phyloP scores from a whole-genome alignment of 805 yeast species.

The Monosporozyma solicola region DNA sequence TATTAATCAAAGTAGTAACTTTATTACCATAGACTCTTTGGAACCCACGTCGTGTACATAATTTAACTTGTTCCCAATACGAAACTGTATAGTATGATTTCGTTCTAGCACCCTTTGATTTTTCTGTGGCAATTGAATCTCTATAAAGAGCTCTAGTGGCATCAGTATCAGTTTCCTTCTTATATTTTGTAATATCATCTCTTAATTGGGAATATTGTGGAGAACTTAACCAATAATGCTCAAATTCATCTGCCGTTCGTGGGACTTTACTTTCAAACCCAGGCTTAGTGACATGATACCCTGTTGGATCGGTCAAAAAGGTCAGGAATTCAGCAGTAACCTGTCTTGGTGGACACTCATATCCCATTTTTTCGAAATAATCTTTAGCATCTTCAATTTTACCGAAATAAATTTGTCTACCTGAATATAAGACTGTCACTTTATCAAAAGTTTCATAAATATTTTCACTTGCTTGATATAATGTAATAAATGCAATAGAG shows the following conservation, averaged over 20 bases:
- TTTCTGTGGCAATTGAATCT: constrained; percentile 23
- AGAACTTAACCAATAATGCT: constrained; percentile 36
- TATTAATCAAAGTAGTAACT: constrained; percentile 35
- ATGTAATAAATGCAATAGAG: constrained; percentile 49
- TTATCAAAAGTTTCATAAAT: constrained; percentile 48
- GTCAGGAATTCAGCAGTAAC: constrained; percentile 56
- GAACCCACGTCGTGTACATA: constrained; percentile 44
- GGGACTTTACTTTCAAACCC: constrained; percentile 48
- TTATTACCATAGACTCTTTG: constrained; percentile 51
- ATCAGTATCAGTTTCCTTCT: constrained; percentile 21
- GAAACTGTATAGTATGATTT: constrained; percentile 23
- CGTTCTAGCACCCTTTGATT: constrained; percentile 17
- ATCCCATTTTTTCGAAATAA: constrained; percentile 52
- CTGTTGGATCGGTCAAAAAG: constrained; percentile 51
- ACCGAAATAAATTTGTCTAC: constrained; percentile 51
- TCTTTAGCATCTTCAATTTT: constrained; percentile 38
- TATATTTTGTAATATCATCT: constrained; percentile 35
- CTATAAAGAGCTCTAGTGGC: constrained; percentile 30
- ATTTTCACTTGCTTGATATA: constrained; percentile 50
- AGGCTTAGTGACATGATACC: constrained; percentile 27
- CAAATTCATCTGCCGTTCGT: constrained; percentile 49
- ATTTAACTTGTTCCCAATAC: constrained; percentile 39
- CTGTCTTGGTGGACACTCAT: constrained; percentile 47
- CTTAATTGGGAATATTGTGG: constrained; percentile 31
- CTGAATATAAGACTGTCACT: constrained; percentile 43